Percentiles rank a stretch among this genome's conserved stretches.
These are phyloP conservation scores for Prunus kanzakura DNA, from an alignment of 306 rosid genomes.

Conservation along the genomic window DNA sequence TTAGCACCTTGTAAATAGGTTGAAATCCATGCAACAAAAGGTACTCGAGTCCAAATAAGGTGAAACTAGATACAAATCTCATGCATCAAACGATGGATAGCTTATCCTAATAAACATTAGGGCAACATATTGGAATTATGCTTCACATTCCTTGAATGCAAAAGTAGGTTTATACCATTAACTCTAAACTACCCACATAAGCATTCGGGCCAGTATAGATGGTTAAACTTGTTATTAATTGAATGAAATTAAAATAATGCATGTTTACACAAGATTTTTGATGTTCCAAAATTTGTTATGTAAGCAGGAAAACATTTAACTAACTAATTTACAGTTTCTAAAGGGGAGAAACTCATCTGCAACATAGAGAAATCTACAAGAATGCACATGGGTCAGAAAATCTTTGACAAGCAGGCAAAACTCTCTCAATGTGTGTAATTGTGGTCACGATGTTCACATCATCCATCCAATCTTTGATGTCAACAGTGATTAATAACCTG, in stretches of 20 bases:
- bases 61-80: neutral
- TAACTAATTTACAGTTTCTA: slow-evolving; percentile 77
- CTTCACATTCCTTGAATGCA: neutral
- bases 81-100: neutral
- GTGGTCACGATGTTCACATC: slow-evolving; percentile 32
- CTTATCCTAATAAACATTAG: slow-evolving; percentile 6
- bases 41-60: neutral
- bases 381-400: slow-evolving; percentile 61
- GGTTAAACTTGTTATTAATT: slow-evolving; percentile 6
- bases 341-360: slow-evolving; percentile 99
- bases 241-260: slow-evolving; percentile 14
- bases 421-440: slow-evolving; percentile 15
- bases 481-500: slow-evolving; percentile 49
- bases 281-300: slow-evolving; percentile 42
- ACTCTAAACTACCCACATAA: neutral
- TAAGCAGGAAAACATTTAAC: slow-evolving; percentile 36
- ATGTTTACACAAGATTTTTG: slow-evolving; percentile 43
- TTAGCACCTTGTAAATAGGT: neutral
- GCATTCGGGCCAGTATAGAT: neutral
- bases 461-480: slow-evolving; percentile 26
- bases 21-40: neutral
- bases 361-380: slow-evolving; percentile 69
- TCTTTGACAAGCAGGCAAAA: slow-evolving; percentile 50
- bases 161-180: neutral
- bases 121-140: neutral